Evolutionary conservation across 2,329 filamentous ascomycete genomes (phyloP).

Genomic region (Rhynchosporium secalis): DNA sequence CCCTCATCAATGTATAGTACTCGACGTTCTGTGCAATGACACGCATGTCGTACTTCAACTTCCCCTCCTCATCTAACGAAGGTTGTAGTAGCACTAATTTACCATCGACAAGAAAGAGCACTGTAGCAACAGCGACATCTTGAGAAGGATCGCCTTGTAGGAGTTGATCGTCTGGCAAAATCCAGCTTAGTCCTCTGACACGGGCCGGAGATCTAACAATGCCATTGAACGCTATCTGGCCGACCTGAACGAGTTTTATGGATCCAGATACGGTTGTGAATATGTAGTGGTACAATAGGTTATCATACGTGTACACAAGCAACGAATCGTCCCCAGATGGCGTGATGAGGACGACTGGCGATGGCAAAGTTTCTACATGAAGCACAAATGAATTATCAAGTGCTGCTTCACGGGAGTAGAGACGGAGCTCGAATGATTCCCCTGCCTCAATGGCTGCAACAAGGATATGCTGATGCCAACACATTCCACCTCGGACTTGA

Average conservation of each 20-base stretch:
- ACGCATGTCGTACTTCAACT: slow-evolving; percentile 97
- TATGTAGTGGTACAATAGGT: slow-evolving; percentile 91
- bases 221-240: slow-evolving; percentile 95
- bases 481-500: slow-evolving; percentile 92
- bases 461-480: slow-evolving; percentile 95
- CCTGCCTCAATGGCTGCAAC: slow-evolving; percentile 90
- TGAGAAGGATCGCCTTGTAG: slow-evolving; percentile 90
- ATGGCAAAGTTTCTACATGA: slow-evolving; percentile 74
- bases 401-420: slow-evolving; percentile 84
- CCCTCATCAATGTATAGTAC: slow-evolving; percentile 89
- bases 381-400: slow-evolving; percentile 73
- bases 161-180: slow-evolving; percentile 86
- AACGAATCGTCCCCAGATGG: slow-evolving; percentile 91
- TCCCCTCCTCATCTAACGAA: slow-evolving; percentile 75
- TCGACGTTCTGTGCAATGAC: slow-evolving; percentile 95
- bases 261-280: slow-evolving; percentile 70
- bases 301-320: slow-evolving; percentile 95
- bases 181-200: slow-evolving; percentile 93
- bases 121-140: slow-evolving; percentile 89
- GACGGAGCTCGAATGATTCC: slow-evolving; percentile 78
- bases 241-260: slow-evolving; percentile 84
- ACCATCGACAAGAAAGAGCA: slow-evolving; percentile 94
- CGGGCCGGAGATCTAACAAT: slow-evolving; percentile 92
- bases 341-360: slow-evolving; percentile 86
- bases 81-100: slow-evolving; percentile 92